These are phyloP conservation scores for Malbranchea zuffiana DNA, from an alignment of 2,329 filamentous ascomycete genomes.

Conservation along the genomic window DNA sequence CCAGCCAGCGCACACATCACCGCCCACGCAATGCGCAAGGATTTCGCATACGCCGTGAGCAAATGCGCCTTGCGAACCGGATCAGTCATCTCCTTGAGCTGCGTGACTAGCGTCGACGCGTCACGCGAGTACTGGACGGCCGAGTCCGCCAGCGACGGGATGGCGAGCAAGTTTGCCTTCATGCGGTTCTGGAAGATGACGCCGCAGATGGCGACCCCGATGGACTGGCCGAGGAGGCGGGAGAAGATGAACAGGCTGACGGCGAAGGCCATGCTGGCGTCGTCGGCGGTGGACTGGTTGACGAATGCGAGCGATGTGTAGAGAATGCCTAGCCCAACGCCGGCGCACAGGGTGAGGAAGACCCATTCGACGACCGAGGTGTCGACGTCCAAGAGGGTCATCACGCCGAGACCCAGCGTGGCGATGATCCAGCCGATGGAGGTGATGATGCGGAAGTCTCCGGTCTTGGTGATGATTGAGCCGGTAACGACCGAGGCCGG, in stretches of 20 bases:
- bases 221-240: slow-evolving; percentile 20
- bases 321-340: slow-evolving; percentile 16
- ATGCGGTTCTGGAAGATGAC: slow-evolving; percentile 22
- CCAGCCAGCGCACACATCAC: too few species aligned
- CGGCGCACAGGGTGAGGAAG: slow-evolving; percentile 19
- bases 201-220: slow-evolving; percentile 21
- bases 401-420: slow-evolving; percentile 18
- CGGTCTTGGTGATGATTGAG: slow-evolving; percentile 18
- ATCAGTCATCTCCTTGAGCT: too few species aligned
- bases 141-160: too few species aligned
- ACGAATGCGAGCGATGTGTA: slow-evolving; percentile 17
- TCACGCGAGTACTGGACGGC: too few species aligned
- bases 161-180: not conserved
- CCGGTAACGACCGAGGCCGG: slow-evolving; percentile 17
- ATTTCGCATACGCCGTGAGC: too few species aligned
- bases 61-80: too few species aligned
- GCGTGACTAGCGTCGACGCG: too few species aligned
- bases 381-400: slow-evolving; percentile 17
- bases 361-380: slow-evolving; percentile 19
- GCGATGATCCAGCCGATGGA: slow-evolving; percentile 19
- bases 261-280: slow-evolving; percentile 17
- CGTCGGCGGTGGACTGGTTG: slow-evolving; percentile 17
- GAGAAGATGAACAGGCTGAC: slow-evolving; percentile 21
- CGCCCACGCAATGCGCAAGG: too few species aligned
- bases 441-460: slow-evolving; percentile 22